These are phyloP conservation scores for Cinnamomum chago DNA, from an alignment of 164 flowering plant genomes.

Conservation along the genomic window DNA sequence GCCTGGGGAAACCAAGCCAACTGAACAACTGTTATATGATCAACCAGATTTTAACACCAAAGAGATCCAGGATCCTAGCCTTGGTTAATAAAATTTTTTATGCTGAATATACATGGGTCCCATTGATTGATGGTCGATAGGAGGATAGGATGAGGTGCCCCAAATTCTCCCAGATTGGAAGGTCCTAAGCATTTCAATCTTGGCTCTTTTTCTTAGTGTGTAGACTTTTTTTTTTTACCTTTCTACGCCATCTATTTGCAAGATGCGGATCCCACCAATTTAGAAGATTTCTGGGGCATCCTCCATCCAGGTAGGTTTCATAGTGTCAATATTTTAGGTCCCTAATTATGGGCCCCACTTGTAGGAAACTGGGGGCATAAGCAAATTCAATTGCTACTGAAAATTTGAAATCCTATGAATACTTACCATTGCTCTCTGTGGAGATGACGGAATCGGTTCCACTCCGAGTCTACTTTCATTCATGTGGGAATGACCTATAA, in stretches of 20 bases:
- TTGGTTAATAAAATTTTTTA: no score
- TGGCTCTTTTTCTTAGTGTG: neutral
- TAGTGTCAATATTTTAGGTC: neutral
- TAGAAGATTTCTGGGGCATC: neutral
- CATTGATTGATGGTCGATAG: no score
- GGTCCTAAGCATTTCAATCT: neutral
- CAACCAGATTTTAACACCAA: no score
- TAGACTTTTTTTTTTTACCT: no score
- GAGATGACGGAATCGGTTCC: slow-evolving; percentile 30
- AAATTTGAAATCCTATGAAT: neutral
- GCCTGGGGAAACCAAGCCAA: no score
- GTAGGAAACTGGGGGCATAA: neutral
- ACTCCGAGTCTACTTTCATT: slow-evolving; percentile 28
- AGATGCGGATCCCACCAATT: no score
- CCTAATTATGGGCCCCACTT: neutral
- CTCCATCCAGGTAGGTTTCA: neutral
- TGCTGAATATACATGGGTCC: no score
- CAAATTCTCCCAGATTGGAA: neutral
- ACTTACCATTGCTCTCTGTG: slow-evolving; percentile 32
- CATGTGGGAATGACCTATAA: slow-evolving; percentile 42
- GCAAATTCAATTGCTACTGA: neutral
- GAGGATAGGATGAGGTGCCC: neutral
- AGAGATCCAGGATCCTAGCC: no score
- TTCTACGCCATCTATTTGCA: neutral
- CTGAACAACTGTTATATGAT: no score